These are phyloP conservation scores for Fallopia convolvulus DNA, from an alignment of 148 eudicot species.

Conservation along the genomic window DNA sequence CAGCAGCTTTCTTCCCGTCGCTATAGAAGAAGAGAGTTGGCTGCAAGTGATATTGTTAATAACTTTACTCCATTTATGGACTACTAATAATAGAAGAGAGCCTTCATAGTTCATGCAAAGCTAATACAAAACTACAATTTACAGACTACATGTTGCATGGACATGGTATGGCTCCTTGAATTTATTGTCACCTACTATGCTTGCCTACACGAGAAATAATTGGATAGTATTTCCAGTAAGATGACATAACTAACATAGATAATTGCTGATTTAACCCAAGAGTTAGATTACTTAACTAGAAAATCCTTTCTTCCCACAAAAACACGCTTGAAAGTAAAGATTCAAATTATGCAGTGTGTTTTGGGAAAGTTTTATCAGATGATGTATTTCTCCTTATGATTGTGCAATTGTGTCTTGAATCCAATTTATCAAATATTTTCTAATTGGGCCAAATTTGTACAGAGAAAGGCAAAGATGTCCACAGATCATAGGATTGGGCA, in stretches of 20 bases:
- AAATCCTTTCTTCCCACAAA: no score
- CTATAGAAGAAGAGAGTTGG: conserved; percentile 11
- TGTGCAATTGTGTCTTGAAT: background rate
- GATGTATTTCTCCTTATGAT: background rate
- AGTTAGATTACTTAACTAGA: no score
- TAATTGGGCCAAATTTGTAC: background rate
- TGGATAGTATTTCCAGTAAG: background rate
- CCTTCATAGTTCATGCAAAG: background rate
- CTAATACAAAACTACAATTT: background rate
- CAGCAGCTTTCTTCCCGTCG: conserved; percentile 49
- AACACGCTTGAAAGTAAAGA: background rate
- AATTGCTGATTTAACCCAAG: background rate
- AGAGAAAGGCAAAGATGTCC: background rate
- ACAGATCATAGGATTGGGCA: background rate
- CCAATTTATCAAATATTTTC: background rate
- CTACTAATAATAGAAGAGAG: background rate
- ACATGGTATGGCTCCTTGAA: background rate
- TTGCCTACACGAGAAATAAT: background rate
- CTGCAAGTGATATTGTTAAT: background rate
- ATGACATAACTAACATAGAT: background rate
- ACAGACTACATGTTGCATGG: background rate
- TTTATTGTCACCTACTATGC: background rate
- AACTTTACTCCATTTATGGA: background rate
- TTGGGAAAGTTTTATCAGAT: background rate
- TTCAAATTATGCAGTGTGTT: background rate